Percentiles rank a stretch among this genome's conserved stretches.
Evolutionary conservation across 352 stramenopile species (phyloP).

Genomic region (Phytophthora hibernalis): DNA sequence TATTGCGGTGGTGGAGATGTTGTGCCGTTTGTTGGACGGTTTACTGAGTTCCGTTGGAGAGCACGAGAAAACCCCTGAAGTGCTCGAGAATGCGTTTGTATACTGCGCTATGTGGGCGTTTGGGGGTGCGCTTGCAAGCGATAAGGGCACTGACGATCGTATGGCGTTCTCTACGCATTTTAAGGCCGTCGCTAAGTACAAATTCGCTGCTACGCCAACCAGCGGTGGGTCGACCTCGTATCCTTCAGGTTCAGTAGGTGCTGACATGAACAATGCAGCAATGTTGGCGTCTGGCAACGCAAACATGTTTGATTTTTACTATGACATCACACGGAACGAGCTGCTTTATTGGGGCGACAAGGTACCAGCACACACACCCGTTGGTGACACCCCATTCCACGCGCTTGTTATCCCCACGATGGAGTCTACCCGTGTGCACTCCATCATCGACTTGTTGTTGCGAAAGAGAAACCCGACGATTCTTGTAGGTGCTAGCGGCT

Average conservation of each 20-base stretch:
- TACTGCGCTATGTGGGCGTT: slow-evolving; percentile 97
- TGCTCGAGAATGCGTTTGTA: slow-evolving; percentile 95
- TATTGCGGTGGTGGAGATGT: slow-evolving; percentile 86
- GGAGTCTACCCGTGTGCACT: slow-evolving; percentile 76
- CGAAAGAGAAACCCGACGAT: slow-evolving; percentile 59
- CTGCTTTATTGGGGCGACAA: slow-evolving; percentile 82
- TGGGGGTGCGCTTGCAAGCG: slow-evolving; percentile 92
- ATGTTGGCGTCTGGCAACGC: slow-evolving; percentile 23
- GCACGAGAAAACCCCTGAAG: slow-evolving; percentile 83
- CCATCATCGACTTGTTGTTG: slow-evolving; percentile 68
- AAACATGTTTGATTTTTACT: slow-evolving; percentile 84
- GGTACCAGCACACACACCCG: slow-evolving; percentile 38
- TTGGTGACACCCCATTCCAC: slow-evolving; percentile 62
- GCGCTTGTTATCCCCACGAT: slow-evolving; percentile 80
- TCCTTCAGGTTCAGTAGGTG: slow-evolving; percentile 1
- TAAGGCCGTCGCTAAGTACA: slow-evolving; percentile 81
- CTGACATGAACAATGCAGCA: slow-evolving; percentile 23
- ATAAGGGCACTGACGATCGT: slow-evolving; percentile 73
- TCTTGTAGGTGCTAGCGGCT: slow-evolving; percentile 83
- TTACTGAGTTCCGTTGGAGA: slow-evolving; percentile 81
- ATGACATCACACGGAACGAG: slow-evolving; percentile 77
- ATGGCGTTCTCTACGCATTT: slow-evolving; percentile 65
- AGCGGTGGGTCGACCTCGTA: slow-evolving; percentile 2
- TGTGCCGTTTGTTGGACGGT: slow-evolving; percentile 95
- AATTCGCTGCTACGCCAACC: slow-evolving; percentile 38